A percentile compares a stretch with the other conserved stretches of the same genome.
phyloP scores from a whole-genome alignment of 2,329 filamentous ascomycete species.

The Emericellopsis cladophorae region DNA sequence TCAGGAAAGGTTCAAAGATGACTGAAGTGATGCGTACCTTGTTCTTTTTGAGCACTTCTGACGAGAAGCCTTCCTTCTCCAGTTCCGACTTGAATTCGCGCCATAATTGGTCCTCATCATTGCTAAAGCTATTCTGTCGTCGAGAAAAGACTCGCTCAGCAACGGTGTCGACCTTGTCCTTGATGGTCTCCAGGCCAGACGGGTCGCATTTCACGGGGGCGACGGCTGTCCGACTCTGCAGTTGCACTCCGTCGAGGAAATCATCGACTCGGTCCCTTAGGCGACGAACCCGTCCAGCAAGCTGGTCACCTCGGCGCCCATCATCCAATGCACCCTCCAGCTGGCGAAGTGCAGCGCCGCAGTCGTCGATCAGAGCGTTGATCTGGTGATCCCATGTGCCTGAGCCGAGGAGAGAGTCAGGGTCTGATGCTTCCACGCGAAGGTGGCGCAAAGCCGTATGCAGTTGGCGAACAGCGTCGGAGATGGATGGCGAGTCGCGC shows the following conservation, averaged over 20 bases:
- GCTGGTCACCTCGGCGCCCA: constrained; percentile 12
- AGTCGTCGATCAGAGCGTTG: constrained; percentile 38
- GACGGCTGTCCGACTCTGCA: constrained; percentile 10
- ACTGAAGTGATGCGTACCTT: constrained; percentile 30
- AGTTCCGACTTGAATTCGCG: constrained; percentile 45
- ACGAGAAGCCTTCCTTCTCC: constrained; percentile 43
- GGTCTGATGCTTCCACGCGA: constrained; percentile 42
- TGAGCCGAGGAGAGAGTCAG: constrained; percentile 35
- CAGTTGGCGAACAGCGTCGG: constrained; percentile 36
- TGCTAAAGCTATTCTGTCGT: constrained; percentile 22
- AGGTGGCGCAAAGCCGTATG: constrained; percentile 45
- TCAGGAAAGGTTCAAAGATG: constrained; percentile 1
- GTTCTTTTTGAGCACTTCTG: constrained; percentile 39
- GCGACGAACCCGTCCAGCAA: constrained; percentile 20
- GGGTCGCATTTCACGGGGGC: constrained; percentile 23
- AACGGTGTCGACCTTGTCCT: constrained; percentile 47
- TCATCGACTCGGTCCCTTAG: constrained; percentile 35
- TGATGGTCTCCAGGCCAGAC: constrained; percentile 37
- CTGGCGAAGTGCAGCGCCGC: constrained; percentile 40
- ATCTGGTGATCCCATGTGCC: constrained; percentile 35
- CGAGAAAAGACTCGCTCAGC: constrained; percentile 36
- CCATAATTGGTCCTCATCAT: constrained; percentile 42
- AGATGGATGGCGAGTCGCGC: constrained; percentile 31
- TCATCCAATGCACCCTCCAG: constrained; percentile 40
- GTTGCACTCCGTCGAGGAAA: constrained; percentile 45